Base-by-base conservation (phyloP, 2,329 filamentous ascomycete species). In the Xylariaceae sp. region DNA sequence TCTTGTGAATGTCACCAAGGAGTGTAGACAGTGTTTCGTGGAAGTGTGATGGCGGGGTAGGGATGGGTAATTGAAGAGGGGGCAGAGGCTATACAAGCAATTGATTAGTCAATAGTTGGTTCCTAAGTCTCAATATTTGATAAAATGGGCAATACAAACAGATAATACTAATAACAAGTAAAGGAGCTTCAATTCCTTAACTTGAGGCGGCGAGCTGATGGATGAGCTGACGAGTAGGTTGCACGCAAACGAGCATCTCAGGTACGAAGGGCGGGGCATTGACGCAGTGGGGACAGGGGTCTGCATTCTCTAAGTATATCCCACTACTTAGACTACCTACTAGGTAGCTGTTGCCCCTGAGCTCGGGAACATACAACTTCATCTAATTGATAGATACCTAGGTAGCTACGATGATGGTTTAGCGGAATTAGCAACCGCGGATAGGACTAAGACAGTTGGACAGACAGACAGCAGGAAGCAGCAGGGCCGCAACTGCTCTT, bases 271-370 rank as follows among this genome's bases (percentile, higher is more conserved):
- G 60, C 43, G 57, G 54, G 55, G 57, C 52, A 63, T 57, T n/a
- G 62, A 66, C 51, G 51, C 56, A 61, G 46, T 33, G 45, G 52
- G 19, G 49, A 47, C 61, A 56, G 40, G 61, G 58, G 47, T 51
- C 48, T 47, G 8, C 12, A 7, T 31, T 31, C 28, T 12, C 33
- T 19, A 16, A 12, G 11, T 33, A 17, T 9, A 9, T 47, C 3
- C 23, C 36, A 26, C 12, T 31, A 31, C 6, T 7, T 31, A 31
- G 28, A 31, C 6, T n/a, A n/a, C n/a, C n/a, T n/a, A n/a, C n/a
- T n/a, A n/a, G n/a, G n/a, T n/a, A n/a, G n/a, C n/a, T n/a, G n/a
- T n/a, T n/a, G n/a, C n/a, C n/a, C n/a, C n/a, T n/a, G n/a, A n/a
- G n/a, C n/a, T n/a, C n/a, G n/a, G n/a, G n/a, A n/a, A n/a, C n/a